Conservation (phyloP, 1,284 basidiomycete species). For the Tausonia pullulans region DNA sequence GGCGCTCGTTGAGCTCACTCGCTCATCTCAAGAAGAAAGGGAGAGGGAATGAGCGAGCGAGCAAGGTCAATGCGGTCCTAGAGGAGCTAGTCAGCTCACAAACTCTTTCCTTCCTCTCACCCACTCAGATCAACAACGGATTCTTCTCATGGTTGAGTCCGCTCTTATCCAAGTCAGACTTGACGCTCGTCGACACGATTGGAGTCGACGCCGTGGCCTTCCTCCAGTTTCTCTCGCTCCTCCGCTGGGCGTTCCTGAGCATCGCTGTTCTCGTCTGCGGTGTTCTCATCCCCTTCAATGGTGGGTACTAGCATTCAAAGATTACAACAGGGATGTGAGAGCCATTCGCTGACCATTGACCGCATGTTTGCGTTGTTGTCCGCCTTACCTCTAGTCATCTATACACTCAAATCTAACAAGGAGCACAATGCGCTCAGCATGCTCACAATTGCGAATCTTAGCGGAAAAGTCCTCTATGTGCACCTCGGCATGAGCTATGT, state of each 20-base stretch:
- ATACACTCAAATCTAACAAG: conserved; percentile 7
- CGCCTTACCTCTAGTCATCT: background rate
- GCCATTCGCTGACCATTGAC: background rate
- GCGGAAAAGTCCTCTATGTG: conserved; percentile 55
- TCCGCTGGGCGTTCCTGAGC: conserved; percentile 62
- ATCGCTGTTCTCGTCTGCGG: conserved; percentile 57
- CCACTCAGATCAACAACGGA: conserved; percentile 56
- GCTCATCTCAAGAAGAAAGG: no score
- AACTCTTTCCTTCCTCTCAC: conserved; percentile 18
- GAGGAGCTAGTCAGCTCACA: background rate
- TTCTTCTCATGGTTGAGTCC: conserved; percentile 83
- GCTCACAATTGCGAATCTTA: conserved; percentile 7
- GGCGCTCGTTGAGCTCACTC: background rate
- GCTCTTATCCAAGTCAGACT: conserved; percentile 69
- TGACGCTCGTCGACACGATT: conserved; percentile 76
- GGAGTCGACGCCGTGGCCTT: conserved; percentile 87
- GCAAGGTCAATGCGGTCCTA: background rate
- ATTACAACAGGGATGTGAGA: background rate
- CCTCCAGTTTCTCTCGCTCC: conserved; percentile 80
- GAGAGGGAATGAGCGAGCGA: background rate
- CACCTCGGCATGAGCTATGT: conserved; percentile 65
- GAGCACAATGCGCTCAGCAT: background rate
- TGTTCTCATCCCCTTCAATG: conserved; percentile 69
- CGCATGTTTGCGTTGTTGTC: background rate
- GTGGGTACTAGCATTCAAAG: conserved; percentile 7